Evolutionary conservation across 2,329 filamentous ascomycete genomes (phyloP), one percentile per base, ranked within the genome.

Genomic region (Pyricularia grisea): DNA sequence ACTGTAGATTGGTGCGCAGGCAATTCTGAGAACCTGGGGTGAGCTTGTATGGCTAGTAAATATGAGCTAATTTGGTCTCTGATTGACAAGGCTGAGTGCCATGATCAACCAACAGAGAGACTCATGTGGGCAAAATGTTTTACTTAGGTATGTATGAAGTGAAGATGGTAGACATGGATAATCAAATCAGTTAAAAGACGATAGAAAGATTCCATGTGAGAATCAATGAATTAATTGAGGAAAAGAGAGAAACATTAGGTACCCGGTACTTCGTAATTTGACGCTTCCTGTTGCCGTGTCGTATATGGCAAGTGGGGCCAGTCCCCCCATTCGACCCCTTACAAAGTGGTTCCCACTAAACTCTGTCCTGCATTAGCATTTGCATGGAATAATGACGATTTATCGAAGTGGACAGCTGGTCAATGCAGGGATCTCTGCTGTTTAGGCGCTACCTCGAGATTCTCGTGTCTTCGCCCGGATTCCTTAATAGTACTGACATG

Each of bases 341-440:
- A 55, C 42, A 55, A 55, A 42, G 33, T 42, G 33, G 33, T 42
- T 42, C 33, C 42, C 42, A 20, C 42, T 55, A 55, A 42, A 55
- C 42, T n/a, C 42, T 55, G 20, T 4, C 42, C 42, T 55, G 42
- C 42, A 55, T 55, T 55, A 55, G 42, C 42, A 55, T 55, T 55
- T 9, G 4, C 20, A 65, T 65, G 20, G 25, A 4, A 65, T 3
- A 65, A 31, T 65, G 28, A 36, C 28, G 42, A 60, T 27, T 42
- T 58, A 31, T 31, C 36, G 55, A 68, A 68, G 74, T 74, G 71
- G 74, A 73, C 74, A 76, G 73, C 63, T 75, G 73, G 74, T 73
- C 74, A 72, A 73, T 73, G 71, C 72, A 73, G 67, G 70, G 71
- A 23, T 27, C 33, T 30, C 4, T 14, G 10, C 1, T 61, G 58